Base-by-base conservation (phyloP, 306 rosid species). In the Citrullus amarus region DNA sequence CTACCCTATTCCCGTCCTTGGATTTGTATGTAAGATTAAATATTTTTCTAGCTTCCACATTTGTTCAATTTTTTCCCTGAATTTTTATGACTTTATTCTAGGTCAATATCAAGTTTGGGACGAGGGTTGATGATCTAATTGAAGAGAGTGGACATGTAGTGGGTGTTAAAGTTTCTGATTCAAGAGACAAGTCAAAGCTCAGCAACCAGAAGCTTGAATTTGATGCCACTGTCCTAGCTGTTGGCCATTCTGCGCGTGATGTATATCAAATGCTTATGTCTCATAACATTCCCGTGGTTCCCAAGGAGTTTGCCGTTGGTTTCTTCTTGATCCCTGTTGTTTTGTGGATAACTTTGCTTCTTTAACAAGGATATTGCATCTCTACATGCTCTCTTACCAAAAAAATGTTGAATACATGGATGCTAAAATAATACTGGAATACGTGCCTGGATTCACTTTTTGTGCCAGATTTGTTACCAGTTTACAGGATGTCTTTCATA, bases 171-270 rank as follows among this genome's bases (percentile, higher is more conserved):
- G 89, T 80, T 66, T 91, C 98, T 20, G 91, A 95, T 79, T 92
- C 97, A 75, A 83, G 84, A 66, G 91, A 91, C 69, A 83, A 80
- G 75, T 82, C 70, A 76, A 85, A 32, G 77, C 77, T 85, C 67
- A 84, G 81, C 68, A 80, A 90, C 77, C 89, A 92, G 85, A 89
- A 87, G 85, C 72, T 87, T 85, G 88, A 79, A 82, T 91, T 34
- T 75, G 97, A 95, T 88, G 96, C 96, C 76, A 88, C 91, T 80
- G 84, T 95, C 86, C 86, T 95, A 82, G 98, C 97, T 36, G 97
- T 95, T 78, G 98, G 98, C 73, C 98, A 95, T 92, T 95, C 97
- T 84, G 98, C 98, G 41, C 96, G 98, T 54, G 97, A 95, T 85
- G 75, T 82, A 25, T 95, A 95, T 85, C 90, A 89, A 81, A 87